These are phyloP conservation scores for Phytophthora litchii DNA, from an alignment of 352 stramenopile species.

Conservation along the genomic window DNA sequence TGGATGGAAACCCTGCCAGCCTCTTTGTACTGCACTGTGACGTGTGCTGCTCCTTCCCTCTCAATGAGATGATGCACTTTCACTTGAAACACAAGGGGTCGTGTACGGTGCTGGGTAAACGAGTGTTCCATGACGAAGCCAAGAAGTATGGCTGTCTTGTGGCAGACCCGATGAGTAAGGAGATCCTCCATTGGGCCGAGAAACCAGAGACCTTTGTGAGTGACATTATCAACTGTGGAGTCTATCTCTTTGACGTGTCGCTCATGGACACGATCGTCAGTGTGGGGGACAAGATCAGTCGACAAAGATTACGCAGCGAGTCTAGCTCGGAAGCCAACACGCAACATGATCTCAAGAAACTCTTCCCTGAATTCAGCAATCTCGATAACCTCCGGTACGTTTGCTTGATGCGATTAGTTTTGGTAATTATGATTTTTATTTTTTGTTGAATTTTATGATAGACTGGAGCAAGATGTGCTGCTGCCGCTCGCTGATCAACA, in stretches of 20 bases:
- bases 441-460: slow-evolving; percentile 20
- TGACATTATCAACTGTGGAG: slow-evolving; percentile 91
- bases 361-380: slow-evolving; percentile 89
- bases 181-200: slow-evolving; percentile 90
- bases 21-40: slow-evolving; percentile 90
- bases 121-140: slow-evolving; percentile 88
- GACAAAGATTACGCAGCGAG: slow-evolving; percentile 77
- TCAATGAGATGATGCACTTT: slow-evolving; percentile 90
- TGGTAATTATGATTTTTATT: background rate
- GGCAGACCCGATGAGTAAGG: slow-evolving; percentile 69
- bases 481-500: slow-evolving; percentile 81
- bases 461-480: slow-evolving; percentile 86
- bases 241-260: slow-evolving; percentile 88
- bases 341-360: slow-evolving; percentile 84
- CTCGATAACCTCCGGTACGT: slow-evolving; percentile 80
- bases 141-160: slow-evolving; percentile 91
- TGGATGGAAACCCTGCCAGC: slow-evolving; percentile 68
- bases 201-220: slow-evolving; percentile 91
- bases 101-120: slow-evolving; percentile 86
- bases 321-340: slow-evolving; percentile 72
- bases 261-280: slow-evolving; percentile 81
- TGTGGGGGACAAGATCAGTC: slow-evolving; percentile 82
- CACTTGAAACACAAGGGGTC: slow-evolving; percentile 75
- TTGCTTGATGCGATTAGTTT: background rate
- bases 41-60: slow-evolving; percentile 88